Conservation (phyloP, 176 grass and related monocot species). For the Hordeum marinum region DNA sequence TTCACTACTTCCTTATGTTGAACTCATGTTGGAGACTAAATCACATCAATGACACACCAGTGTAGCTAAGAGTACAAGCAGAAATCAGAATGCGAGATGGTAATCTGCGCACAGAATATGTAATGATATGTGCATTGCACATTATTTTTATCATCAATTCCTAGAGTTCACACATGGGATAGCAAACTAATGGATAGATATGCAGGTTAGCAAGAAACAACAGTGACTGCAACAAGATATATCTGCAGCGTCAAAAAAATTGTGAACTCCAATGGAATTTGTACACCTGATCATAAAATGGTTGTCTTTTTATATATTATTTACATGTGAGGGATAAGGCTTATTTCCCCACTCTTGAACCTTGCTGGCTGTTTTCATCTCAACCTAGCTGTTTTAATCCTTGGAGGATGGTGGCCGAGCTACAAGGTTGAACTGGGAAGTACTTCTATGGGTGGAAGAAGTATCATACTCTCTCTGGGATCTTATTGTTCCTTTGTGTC, state of each 20-base stretch:
- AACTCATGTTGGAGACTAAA: not conserved
- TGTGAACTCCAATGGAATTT: not conserved
- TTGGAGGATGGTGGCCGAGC: conserved; percentile 41
- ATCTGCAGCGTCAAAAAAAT: not conserved
- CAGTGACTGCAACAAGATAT: not conserved
- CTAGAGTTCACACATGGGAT: not conserved
- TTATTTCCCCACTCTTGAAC: not conserved
- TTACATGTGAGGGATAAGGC: no score
- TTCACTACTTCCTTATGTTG: not conserved
- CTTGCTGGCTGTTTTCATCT: not conserved
- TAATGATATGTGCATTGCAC: no score
- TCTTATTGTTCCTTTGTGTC: conserved; percentile 51
- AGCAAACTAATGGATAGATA: not conserved
- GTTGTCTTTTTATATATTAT: not conserved
- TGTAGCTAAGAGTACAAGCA: no score
- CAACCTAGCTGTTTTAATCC: not conserved
- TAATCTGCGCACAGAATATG: not conserved
- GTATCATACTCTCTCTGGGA: conserved; percentile 52
- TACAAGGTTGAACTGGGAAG: conserved; percentile 52
- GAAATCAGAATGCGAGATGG: no score
- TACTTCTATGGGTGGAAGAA: conserved; percentile 82
- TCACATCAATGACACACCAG: not conserved
- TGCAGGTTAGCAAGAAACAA: not conserved
- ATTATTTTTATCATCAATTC: not conserved
- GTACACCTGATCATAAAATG: not conserved